Evolutionary conservation across 2,329 filamentous ascomycete genomes (phyloP).

Genomic region (Colletotrichum godetiae): DNA sequence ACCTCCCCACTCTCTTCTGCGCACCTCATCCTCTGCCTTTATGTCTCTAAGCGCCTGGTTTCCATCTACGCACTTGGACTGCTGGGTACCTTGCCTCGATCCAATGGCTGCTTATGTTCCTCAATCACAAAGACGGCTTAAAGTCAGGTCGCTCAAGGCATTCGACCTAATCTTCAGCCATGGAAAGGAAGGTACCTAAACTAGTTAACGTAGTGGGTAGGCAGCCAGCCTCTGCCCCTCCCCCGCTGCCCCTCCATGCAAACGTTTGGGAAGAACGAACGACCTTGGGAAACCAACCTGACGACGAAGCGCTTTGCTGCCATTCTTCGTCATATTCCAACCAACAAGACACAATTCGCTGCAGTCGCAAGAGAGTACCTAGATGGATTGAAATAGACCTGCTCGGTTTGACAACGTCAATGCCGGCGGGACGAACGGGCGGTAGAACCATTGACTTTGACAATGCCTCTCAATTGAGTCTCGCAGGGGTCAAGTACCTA

Average conservation of each 20-base stretch:
- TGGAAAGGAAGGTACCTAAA: not conserved
- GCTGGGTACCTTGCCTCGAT: not conserved
- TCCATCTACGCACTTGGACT: not conserved
- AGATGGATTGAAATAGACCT: not conserved
- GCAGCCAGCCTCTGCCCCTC: slow-evolving; percentile 10
- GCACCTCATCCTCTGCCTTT: not conserved
- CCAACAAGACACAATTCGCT: too few species aligned
- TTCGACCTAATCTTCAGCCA: not conserved
- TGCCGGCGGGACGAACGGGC: not conserved
- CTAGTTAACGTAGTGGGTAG: not conserved
- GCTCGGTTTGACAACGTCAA: not conserved
- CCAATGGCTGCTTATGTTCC: not conserved
- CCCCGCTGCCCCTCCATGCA: slow-evolving; percentile 12
- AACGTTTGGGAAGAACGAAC: not conserved
- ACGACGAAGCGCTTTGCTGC: not conserved
- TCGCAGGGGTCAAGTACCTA: not conserved
- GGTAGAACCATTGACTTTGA: not conserved
- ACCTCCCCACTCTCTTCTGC: not conserved
- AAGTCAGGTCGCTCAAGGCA: not conserved
- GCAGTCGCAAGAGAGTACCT: not conserved
- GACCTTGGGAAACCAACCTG: too few species aligned
- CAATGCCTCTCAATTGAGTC: slow-evolving; percentile 10
- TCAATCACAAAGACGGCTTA: not conserved
- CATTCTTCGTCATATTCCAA: not conserved
- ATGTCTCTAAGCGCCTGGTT: not conserved